Evolutionary conservation across 805 yeast genomes (phyloP), one percentile per base, ranked within the genome.

Genomic region (Spathaspora girioi): DNA sequence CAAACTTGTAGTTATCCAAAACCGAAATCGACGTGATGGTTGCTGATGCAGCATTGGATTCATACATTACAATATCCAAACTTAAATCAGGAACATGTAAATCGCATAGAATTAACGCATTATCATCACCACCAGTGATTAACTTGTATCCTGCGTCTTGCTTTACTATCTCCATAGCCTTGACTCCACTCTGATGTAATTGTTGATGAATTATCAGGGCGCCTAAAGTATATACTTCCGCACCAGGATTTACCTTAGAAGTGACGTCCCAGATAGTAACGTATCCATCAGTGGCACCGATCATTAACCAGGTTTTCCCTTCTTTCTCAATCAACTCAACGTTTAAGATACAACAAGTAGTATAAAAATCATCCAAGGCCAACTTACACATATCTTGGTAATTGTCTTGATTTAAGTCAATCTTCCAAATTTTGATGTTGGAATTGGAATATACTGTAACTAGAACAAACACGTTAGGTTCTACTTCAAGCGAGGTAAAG

Each of bases 61-160:
- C 66, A 54, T 78, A 76, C 0, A 73, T 59, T 0, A 59, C 50
- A 0, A 70, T 61, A 0, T 56, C 53, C 27, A 80, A 61, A 1
- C 41, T 46, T 3, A 63, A 48, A 1, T 59, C 56, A 19, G 43
- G 52, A 1, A 50, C 50, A 5, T 52, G 50, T 8, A 65, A 58
- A 9, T 58, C 61, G 0, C 68, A 64, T 8, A 70, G 47, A 1
- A 66, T 52, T 31, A 86, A 61, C 0, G 90, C 87, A 67, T 93
- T 92, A 61, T 94, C 99, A 63, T 94, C 99, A 50, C 99, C 98
- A 31, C 97, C 97, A 1, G 97, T 82, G 5, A 83, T 70, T 4
- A 88, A 65, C 5, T 45, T 55, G 19, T 67, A 61, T 2, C 69
- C 51, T 7, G 54, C 50, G 0, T 15, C 44, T 0, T 43, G 43